These are phyloP conservation scores for Coemansia sp. DNA, from an alignment of 192 early-diverging fungal species.

Conservation along the genomic window DNA sequence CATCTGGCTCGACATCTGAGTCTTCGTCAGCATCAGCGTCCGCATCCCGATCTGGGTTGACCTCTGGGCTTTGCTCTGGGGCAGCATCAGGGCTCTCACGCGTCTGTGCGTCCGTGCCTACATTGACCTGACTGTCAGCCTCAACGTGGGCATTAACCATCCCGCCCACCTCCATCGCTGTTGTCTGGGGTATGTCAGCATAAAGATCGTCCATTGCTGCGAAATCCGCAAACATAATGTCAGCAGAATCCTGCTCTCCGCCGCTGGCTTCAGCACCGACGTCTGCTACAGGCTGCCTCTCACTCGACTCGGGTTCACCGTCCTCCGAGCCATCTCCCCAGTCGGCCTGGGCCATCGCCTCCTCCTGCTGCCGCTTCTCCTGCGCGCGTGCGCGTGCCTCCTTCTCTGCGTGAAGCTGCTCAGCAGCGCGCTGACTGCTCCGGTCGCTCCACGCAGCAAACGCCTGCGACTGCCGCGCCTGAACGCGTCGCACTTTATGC, in stretches of 20 bases:
- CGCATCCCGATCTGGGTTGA: background rate
- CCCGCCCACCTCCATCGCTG: too few species aligned
- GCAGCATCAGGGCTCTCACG: background rate
- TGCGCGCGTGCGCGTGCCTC: conserved; percentile 15
- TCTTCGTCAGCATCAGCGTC: background rate
- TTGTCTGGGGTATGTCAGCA: background rate
- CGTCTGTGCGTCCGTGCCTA: too few species aligned
- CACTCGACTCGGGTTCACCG: background rate
- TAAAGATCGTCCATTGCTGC: conserved; percentile 10
- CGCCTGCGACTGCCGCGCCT: conserved; percentile 21
- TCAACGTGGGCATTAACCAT: too few species aligned
- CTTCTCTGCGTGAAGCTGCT: conserved; percentile 10
- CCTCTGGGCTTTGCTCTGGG: background rate
- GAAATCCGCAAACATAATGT: background rate
- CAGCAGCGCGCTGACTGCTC: conserved; percentile 13
- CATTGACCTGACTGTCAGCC: too few species aligned
- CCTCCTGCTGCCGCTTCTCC: conserved; percentile 27
- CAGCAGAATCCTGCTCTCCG: background rate
- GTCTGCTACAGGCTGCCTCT: too few species aligned
- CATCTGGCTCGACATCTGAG: background rate
- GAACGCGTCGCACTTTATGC: conserved; percentile 27
- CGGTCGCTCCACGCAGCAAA: conserved; percentile 28
- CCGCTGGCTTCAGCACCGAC: background rate
- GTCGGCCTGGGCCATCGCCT: conserved; percentile 24
- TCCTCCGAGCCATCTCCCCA: conserved; percentile 45